Evolutionary conservation across 2,329 filamentous ascomycete genomes (phyloP).

Genomic region (Penicillium sp.): DNA sequence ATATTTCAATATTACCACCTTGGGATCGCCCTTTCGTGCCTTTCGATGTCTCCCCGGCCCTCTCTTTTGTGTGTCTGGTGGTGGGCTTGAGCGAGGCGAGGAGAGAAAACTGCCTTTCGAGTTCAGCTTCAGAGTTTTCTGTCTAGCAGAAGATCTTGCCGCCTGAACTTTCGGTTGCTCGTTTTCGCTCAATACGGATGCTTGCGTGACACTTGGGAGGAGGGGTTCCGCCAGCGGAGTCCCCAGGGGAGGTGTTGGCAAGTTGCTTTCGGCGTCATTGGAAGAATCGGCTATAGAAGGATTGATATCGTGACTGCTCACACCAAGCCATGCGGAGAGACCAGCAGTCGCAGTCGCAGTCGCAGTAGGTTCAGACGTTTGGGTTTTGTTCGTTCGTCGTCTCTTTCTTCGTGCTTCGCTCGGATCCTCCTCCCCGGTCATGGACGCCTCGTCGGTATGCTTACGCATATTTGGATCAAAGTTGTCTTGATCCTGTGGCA

Average conservation of each 20-base stretch:
- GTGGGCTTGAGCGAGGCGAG: slow-evolving; percentile 32
- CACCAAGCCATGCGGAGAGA: slow-evolving; percentile 20
- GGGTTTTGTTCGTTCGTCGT: slow-evolving; percentile 31
- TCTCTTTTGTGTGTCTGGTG: slow-evolving; percentile 18
- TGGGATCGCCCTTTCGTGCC: slow-evolving; percentile 25
- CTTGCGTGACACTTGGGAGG: background rate
- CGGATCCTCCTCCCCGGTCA: slow-evolving; percentile 30
- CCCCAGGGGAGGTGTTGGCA: background rate
- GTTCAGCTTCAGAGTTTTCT: slow-evolving; percentile 51
- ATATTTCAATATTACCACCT: slow-evolving; percentile 63
- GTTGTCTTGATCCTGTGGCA: background rate
- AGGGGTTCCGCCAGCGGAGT: slow-evolving; percentile 2
- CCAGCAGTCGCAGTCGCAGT: slow-evolving; percentile 8
- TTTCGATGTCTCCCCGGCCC: slow-evolving; percentile 37
- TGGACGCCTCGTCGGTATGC: background rate
- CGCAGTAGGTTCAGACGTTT: slow-evolving; percentile 7
- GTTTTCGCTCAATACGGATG: background rate
- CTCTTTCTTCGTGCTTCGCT: slow-evolving; percentile 39
- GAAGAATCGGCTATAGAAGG: background rate
- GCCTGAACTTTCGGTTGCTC: background rate
- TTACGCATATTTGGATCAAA: background rate
- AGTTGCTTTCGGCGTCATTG: background rate
- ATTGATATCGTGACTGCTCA: background rate
- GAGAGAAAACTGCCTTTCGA: slow-evolving; percentile 47
- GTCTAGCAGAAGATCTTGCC: slow-evolving; percentile 41